These are phyloP conservation scores for Trichaptum fuscoviolaceum DNA, from an alignment of 768 basidiomycete genomes.

Conservation along the genomic window DNA sequence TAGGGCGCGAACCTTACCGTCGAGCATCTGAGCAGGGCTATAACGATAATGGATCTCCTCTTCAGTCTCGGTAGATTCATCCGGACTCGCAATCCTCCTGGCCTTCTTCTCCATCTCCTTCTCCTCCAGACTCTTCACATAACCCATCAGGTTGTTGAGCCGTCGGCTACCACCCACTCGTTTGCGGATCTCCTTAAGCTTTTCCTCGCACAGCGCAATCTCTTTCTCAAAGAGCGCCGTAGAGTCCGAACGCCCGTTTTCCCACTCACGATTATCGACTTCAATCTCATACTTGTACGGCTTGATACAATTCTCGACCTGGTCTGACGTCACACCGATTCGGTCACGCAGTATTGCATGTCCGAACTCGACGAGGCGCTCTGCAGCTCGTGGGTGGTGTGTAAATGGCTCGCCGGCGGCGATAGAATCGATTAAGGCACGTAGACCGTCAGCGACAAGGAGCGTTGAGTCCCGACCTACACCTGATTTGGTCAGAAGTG, in stretches of 20 bases:
- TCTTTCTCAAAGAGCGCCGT: constrained; percentile 83
- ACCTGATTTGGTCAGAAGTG: constrained; percentile 91
- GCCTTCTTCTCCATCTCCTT: constrained; percentile 60
- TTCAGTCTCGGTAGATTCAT: constrained; percentile 28
- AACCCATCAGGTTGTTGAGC: constrained; percentile 67
- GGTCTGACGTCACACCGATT: constrained; percentile 91
- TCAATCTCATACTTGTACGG: constrained; percentile 99
- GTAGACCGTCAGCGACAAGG: constrained; percentile 90
- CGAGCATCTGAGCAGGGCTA: constrained; percentile 85
- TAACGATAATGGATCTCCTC: constrained; percentile 81
- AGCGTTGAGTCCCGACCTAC: constrained; percentile 92
- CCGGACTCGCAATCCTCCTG: constrained; percentile 38
- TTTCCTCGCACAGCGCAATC: constrained; percentile 75
- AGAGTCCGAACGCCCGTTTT: constrained; percentile 67
- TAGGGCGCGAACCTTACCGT: constrained; percentile 53
- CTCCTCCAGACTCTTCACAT: constrained; percentile 81
- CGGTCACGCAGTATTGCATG: constrained; percentile 91
- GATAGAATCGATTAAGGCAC: constrained; percentile 86
- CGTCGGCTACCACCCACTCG: constrained; percentile 86
- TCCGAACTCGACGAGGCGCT: constrained; percentile 86
- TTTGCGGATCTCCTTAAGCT: constrained; percentile 80
- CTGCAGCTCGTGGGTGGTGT: constrained; percentile 82
- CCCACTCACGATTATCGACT: constrained; percentile 91
- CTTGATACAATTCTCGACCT: constrained; percentile 99
- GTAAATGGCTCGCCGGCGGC: constrained; percentile 87